Evolutionary conservation across 345 rosid species (phyloP).

Genomic region (Carallia pectinifolia): DNA sequence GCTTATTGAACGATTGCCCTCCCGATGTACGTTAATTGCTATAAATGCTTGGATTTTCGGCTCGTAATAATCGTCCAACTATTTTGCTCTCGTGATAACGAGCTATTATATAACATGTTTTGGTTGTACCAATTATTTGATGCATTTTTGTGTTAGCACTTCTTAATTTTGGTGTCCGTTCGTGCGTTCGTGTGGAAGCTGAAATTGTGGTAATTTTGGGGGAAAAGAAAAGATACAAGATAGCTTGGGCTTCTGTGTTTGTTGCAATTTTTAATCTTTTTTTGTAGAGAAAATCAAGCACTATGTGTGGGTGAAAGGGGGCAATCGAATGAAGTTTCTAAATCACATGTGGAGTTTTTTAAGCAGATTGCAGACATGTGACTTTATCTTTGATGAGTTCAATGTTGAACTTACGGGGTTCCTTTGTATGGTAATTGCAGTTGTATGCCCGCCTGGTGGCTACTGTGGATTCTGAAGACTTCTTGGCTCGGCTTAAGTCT

Average conservation of each 20-base stretch:
- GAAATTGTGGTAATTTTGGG: no score
- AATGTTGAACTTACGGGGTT: neutral
- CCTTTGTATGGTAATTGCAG: constrained; percentile 33
- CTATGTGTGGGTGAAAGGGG: no score
- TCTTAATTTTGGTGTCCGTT: no score
- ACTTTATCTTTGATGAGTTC: neutral
- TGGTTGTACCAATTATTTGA: neutral
- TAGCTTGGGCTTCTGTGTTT: no score
- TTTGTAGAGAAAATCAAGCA: no score
- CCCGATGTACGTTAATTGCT: constrained; percentile 53
- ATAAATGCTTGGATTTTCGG: neutral
- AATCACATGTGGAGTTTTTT: neutral
- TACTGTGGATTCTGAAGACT: constrained; percentile 66
- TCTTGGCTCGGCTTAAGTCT: constrained; percentile 55
- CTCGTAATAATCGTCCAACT: neutral
- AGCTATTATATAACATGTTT: no score
- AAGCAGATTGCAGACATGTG: neutral
- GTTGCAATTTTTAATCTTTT: no score
- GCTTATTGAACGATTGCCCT: constrained; percentile 63
- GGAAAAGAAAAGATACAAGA: no score
- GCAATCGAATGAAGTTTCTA: no score
- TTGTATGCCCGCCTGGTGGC: constrained; percentile 56
- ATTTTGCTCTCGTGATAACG: neutral
- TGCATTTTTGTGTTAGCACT: no score
- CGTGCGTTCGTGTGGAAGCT: no score